These are phyloP conservation scores for Asterella californica DNA, from an alignment of 225 moss, liverwort and hornwort genomes.

Conservation along the genomic window DNA sequence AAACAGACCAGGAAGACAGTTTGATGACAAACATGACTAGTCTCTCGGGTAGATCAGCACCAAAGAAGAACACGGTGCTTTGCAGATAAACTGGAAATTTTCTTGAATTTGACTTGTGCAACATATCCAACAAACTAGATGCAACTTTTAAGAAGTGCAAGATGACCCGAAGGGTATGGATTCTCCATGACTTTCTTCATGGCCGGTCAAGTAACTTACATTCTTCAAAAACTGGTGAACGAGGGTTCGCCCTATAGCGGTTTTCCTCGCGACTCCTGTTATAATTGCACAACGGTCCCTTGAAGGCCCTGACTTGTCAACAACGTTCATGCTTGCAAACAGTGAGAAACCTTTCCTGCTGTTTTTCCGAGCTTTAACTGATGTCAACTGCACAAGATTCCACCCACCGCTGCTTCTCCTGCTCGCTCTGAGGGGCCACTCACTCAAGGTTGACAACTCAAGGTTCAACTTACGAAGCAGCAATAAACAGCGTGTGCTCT, in stretches of 20 bases:
- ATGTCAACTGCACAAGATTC: background rate
- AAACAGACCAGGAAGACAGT: background rate
- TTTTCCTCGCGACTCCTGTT: conserved; percentile 52
- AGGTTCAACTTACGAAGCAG: background rate
- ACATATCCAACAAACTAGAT: background rate
- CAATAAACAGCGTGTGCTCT: background rate
- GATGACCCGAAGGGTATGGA: background rate
- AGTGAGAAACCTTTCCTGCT: background rate
- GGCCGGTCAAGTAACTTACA: conserved; percentile 23
- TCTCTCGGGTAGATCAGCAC: no score
- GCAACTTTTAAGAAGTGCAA: background rate
- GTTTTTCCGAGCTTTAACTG: no score
- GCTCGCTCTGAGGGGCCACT: background rate
- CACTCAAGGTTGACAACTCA: background rate
- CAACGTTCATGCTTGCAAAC: conserved; percentile 8
- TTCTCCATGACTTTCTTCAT: background rate
- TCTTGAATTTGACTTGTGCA: background rate
- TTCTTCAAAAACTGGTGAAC: conserved; percentile 47
- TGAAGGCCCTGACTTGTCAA: background rate
- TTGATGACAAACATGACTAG: no score
- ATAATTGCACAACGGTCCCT: conserved; percentile 46
- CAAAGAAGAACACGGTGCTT: no score
- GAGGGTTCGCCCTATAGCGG: conserved; percentile 53
- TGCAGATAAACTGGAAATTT: no score
- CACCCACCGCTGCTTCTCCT: no score